Evolutionary conservation across 2,329 filamentous ascomycete genomes (phyloP).

Genomic region (Venturia carpophila): DNA sequence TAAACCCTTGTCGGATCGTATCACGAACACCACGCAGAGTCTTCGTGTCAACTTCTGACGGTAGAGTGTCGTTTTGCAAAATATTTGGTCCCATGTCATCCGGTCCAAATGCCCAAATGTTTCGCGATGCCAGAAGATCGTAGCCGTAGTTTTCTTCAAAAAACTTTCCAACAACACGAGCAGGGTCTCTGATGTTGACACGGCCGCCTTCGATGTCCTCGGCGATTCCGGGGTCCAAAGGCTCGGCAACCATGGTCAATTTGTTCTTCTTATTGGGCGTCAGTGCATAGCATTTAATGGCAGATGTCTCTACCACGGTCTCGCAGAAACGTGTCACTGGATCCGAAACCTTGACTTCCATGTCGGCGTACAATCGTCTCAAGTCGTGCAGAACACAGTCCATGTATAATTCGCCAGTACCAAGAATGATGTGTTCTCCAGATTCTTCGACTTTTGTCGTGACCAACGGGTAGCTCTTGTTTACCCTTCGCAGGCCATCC

Average conservation of each 20-base stretch:
- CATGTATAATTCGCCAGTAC: constrained; percentile 98
- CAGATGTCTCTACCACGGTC: constrained; percentile 93
- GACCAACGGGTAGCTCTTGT: constrained; percentile 94
- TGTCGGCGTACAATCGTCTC: constrained; percentile 87
- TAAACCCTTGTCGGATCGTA: constrained; percentile 90
- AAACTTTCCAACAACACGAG: constrained; percentile 88
- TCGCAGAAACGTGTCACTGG: constrained; percentile 97
- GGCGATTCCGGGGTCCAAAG: constrained; percentile 87
- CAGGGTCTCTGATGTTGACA: constrained; percentile 87
- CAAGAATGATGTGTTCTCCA: constrained; percentile 89
- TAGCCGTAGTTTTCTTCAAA: constrained; percentile 97
- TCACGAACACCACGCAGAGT: constrained; percentile 80
- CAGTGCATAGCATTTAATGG: constrained; percentile 94
- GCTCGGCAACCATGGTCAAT: constrained; percentile 96
- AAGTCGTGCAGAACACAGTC: constrained; percentile 96
- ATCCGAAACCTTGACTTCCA: constrained; percentile 98
- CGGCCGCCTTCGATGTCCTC: constrained; percentile 87
- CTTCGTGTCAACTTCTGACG: constrained; percentile 91
- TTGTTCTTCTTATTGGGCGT: constrained; percentile 99
- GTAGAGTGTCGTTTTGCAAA: constrained; percentile 90
- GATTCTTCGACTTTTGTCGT: constrained; percentile 97
- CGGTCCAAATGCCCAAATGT: constrained; percentile 97
- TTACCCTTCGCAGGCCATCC: constrained; percentile 90
- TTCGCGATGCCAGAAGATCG: constrained; percentile 87
- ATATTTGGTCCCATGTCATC: constrained; percentile 94